These are phyloP conservation scores for Backusella psychrophila DNA, from an alignment of 192 early-diverging fungal species.

Conservation along the genomic window DNA sequence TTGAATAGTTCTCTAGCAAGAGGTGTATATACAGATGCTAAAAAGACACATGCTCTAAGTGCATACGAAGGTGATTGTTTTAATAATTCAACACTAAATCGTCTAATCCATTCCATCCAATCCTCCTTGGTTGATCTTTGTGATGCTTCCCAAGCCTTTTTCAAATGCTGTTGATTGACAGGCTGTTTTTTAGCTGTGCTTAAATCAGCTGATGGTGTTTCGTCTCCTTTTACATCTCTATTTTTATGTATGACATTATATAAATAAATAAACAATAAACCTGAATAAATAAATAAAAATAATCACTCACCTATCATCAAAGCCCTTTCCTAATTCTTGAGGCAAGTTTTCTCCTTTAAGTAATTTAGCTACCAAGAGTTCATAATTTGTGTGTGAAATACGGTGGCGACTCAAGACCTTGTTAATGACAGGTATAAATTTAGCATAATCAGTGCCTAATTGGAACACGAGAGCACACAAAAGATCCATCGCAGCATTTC, in stretches of 20 bases:
- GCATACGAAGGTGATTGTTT: constrained; percentile 97
- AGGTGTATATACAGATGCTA: constrained; percentile 78
- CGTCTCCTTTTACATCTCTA: constrained; percentile 41
- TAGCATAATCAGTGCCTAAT: constrained; percentile 79
- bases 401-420: constrained; percentile 66
- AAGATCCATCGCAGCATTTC: constrained; percentile 72
- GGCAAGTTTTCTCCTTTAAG: constrained; percentile 78
- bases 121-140: constrained; percentile 89
- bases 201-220: constrained; percentile 55
- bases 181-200: constrained; percentile 67
- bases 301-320: constrained; percentile 40
- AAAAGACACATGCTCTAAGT: constrained; percentile 82
- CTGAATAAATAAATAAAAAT: neutral
- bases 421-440: constrained; percentile 86
- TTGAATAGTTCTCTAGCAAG: constrained; percentile 92
- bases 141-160: constrained; percentile 84
- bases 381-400: constrained; percentile 72
- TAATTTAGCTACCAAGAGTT: constrained; percentile 69
- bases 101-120: constrained; percentile 94
- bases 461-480: constrained; percentile 81
- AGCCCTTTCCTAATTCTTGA: constrained; percentile 51
- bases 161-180: constrained; percentile 83
- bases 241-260: neutral
- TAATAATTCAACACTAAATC: constrained; percentile 87
- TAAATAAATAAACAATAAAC: constrained; percentile 10